Conservation (phyloP, 441 rosid genomes). For the Rhodomyrtus psidioides region DNA sequence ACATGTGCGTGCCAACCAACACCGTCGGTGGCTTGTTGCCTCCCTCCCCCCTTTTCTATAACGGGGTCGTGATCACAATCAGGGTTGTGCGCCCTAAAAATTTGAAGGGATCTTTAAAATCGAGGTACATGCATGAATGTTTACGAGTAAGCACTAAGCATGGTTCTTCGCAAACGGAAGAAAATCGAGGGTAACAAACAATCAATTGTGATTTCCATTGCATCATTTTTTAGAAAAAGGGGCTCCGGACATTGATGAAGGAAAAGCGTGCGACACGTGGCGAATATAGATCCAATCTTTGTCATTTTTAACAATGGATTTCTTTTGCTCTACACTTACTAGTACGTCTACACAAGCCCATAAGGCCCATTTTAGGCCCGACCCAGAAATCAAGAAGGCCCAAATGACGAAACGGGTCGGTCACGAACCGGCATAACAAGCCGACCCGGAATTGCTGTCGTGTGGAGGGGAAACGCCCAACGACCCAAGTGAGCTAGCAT, state of each 20-base stretch:
- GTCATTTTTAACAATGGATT: not conserved
- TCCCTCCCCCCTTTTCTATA: not conserved
- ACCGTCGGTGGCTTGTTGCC: not conserved
- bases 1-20: not conserved
- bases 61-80: not conserved
- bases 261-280: fast-evolving
- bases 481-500: not conserved
- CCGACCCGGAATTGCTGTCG: not conserved
- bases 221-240: not conserved
- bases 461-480: not conserved
- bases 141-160: fast-evolving
- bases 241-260: too few relatives aligned
- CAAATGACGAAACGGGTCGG: not conserved
- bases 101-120: not conserved
- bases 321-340: too few relatives aligned
- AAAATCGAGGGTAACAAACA: not conserved
- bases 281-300: fast-evolving
- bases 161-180: not conserved
- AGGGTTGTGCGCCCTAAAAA: fast-evolving
- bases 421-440: fast-evolving
- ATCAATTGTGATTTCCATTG: not conserved
- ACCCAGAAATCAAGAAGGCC: not conserved
- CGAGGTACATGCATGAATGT: fast-evolving
- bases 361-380: not conserved
- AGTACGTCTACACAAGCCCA: not conserved